Evolutionary conservation across 805 yeast genomes (phyloP).

Genomic region (Candida boidinii): DNA sequence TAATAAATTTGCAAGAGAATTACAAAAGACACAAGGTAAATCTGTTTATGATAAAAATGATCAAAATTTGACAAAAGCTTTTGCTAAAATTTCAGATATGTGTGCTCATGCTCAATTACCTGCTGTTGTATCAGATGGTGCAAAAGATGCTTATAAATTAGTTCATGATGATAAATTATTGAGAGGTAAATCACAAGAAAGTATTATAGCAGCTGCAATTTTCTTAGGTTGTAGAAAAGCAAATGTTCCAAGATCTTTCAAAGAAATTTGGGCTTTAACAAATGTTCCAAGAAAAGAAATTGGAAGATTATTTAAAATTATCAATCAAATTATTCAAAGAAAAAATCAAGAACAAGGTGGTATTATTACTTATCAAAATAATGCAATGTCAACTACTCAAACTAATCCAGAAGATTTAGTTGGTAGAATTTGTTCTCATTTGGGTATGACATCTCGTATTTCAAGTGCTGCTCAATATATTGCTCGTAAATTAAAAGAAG

Average conservation of each 20-base stretch:
- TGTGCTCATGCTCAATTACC: slow-evolving; percentile 96
- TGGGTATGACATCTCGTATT: slow-evolving; percentile 78
- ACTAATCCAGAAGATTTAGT: slow-evolving; percentile 91
- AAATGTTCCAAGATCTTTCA: slow-evolving; percentile 87
- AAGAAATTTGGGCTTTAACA: slow-evolving; percentile 92
- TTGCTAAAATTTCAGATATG: slow-evolving; percentile 85
- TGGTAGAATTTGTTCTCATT: slow-evolving; percentile 90
- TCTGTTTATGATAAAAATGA: slow-evolving; percentile 83
- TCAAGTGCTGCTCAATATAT: slow-evolving; percentile 91
- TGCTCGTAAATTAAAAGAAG: slow-evolving; percentile 82
- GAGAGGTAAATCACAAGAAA: slow-evolving; percentile 86
- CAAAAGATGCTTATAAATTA: slow-evolving; percentile 89
- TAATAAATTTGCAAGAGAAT: slow-evolving; percentile 77
- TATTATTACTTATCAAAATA: slow-evolving; percentile 35
- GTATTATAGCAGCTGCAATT: slow-evolving; percentile 95
- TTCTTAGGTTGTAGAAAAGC: slow-evolving; percentile 93
- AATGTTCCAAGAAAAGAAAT: slow-evolving; percentile 91
- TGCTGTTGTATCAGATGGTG: slow-evolving; percentile 92
- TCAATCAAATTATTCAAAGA: slow-evolving; percentile 49
- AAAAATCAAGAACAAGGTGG: slow-evolving; percentile 40
- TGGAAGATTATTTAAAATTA: slow-evolving; percentile 81
- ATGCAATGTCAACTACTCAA: slow-evolving; percentile 62
- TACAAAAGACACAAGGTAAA: slow-evolving; percentile 82
- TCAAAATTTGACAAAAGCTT: slow-evolving; percentile 80
- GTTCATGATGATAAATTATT: slow-evolving; percentile 81